These are phyloP conservation scores for Populus davidiana DNA, from an alignment of 345 rosid genomes.

Conservation along the genomic window DNA sequence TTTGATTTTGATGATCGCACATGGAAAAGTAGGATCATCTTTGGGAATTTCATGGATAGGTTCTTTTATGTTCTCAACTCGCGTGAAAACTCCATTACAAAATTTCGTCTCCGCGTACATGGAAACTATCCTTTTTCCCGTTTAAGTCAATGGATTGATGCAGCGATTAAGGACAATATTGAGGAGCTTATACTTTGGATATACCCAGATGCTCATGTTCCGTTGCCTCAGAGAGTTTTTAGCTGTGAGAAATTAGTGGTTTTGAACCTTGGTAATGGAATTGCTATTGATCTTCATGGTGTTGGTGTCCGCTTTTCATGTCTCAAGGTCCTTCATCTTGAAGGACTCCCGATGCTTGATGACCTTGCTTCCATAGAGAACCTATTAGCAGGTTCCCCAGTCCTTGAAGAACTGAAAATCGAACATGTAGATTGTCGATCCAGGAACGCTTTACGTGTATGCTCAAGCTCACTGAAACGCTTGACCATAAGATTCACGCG, in stretches of 20 bases:
- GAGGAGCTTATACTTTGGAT: not conserved
- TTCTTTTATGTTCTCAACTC: not conserved
- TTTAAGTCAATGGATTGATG: not conserved
- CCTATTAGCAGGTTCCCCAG: not conserved
- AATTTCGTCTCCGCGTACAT: not conserved
- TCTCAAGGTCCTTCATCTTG: not conserved
- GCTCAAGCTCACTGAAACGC: not conserved
- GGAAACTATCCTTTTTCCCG: not conserved
- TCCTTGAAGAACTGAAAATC: not conserved
- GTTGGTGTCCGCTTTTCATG: not conserved
- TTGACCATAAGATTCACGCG: not conserved
- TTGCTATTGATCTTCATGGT: not conserved
- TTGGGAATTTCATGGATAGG: not conserved
- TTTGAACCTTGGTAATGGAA: not conserved
- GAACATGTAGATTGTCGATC: not conserved
- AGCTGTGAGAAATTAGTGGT: not conserved
- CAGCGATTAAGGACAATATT: not conserved
- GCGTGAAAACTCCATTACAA: not conserved
- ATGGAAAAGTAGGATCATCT: not conserved
- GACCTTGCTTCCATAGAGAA: not conserved
- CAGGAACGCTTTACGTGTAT: not conserved
- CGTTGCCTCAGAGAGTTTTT: not conserved
- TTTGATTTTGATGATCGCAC: not conserved
- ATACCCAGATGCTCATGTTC: fast-evolving
- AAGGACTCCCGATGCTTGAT: not conserved